These are phyloP conservation scores for Phaeosphaeriaceae sp. DNA, from an alignment of 2,329 filamentous ascomycete genomes.

Conservation along the genomic window DNA sequence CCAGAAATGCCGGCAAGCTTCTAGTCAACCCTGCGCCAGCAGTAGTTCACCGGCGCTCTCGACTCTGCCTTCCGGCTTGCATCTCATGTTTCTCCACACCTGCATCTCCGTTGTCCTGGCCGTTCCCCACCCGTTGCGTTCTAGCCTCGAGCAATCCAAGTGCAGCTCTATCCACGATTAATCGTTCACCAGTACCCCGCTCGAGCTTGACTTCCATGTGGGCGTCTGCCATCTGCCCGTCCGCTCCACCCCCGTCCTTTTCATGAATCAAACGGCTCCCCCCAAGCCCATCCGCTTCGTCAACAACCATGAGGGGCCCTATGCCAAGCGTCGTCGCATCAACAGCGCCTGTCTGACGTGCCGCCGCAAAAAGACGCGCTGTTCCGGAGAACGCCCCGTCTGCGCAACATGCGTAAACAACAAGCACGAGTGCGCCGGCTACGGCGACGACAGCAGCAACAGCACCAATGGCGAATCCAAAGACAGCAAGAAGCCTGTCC, in stretches of 20 bases:
- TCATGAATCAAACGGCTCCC: slow-evolving; percentile 44
- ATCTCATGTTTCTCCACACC: background rate
- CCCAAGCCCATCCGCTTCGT: slow-evolving; percentile 52
- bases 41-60: background rate
- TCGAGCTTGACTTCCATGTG: slow-evolving; percentile 10
- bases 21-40: too few species aligned
- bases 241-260: slow-evolving; percentile 19
- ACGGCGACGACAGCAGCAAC: slow-evolving; percentile 46
- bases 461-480: slow-evolving; percentile 22
- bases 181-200: slow-evolving; percentile 13
- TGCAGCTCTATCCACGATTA: slow-evolving; percentile 6
- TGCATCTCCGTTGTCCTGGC: slow-evolving; percentile 12
- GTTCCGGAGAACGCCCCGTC: slow-evolving; percentile 53
- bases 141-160: slow-evolving; percentile 12
- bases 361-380: slow-evolving; percentile 58
- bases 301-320: slow-evolving; percentile 51
- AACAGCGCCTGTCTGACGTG: slow-evolving; percentile 56
- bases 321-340: slow-evolving; percentile 51
- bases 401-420: slow-evolving; percentile 57
- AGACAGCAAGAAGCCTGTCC: slow-evolving; percentile 28
- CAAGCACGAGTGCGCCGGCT: slow-evolving; percentile 57
- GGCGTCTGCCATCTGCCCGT: slow-evolving; percentile 10
- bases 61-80: background rate
- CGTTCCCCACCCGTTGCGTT: slow-evolving; percentile 17
- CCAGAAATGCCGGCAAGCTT: background rate